phyloP scores from a whole-genome alignment of 371 early-diverging fungal genomes.

The Lichtheimia ramosa region DNA sequence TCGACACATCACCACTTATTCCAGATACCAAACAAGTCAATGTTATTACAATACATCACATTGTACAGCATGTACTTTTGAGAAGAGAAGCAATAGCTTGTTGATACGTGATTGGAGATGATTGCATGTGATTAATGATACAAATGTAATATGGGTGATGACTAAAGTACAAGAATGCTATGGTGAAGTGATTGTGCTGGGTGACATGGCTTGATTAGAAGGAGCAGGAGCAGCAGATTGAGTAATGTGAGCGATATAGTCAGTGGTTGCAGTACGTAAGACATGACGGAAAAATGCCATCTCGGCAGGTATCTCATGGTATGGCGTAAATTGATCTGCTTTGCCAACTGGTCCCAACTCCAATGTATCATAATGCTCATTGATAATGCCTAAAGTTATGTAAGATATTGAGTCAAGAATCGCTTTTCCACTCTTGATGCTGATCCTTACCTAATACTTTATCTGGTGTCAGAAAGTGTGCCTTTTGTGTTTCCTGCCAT shows the following conservation, averaged over 20 bases:
- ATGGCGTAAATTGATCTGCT: conserved; percentile 28
- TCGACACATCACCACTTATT: not conserved
- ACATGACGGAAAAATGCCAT: conserved; percentile 55
- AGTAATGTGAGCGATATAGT: conserved; percentile 19
- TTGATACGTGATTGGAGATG: too few relatives aligned
- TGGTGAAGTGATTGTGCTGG: too few relatives aligned
- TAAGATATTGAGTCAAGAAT: not conserved
- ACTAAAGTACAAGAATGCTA: too few relatives aligned
- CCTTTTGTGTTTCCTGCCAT: conserved; percentile 29
- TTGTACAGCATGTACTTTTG: too few relatives aligned
- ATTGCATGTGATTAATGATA: too few relatives aligned
- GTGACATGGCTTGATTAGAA: too few relatives aligned
- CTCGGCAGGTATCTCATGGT: conserved; percentile 50
- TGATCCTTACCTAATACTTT: conserved; percentile 38
- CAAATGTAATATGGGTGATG: too few relatives aligned
- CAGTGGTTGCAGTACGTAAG: conserved; percentile 43
- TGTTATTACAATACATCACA: too few relatives aligned
- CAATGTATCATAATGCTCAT: conserved; percentile 27
- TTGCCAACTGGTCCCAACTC: conserved; percentile 25
- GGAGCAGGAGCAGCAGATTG: too few relatives aligned
- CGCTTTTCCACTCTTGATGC: not conserved
- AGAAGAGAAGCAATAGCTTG: too few relatives aligned
- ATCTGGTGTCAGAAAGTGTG: conserved; percentile 33
- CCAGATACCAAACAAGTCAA: too few relatives aligned
- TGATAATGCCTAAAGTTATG: conserved; percentile 13